Evolutionary conservation across 1,139 yeast genomes (phyloP).

Genomic region (Nakaseomyces glabratus): DNA sequence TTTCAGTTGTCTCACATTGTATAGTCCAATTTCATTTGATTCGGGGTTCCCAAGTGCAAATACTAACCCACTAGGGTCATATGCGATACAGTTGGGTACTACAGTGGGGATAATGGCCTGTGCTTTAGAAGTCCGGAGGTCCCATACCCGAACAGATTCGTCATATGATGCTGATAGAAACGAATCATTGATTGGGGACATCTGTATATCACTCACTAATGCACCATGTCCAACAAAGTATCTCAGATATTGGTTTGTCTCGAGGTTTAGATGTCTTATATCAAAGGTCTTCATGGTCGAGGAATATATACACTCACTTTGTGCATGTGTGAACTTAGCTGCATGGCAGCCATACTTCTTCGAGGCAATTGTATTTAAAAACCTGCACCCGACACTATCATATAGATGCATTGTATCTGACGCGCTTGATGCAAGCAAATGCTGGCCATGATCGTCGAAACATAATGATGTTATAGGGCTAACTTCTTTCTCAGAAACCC

Average conservation of each 20-base stretch:
- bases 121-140: constrained; percentile 51
- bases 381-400: constrained; percentile 61
- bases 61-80: constrained; percentile 77
- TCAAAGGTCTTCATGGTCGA: constrained; percentile 73
- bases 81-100: constrained; percentile 51
- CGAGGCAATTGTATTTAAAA: constrained; percentile 57
- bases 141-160: constrained; percentile 82
- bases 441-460: constrained; percentile 81
- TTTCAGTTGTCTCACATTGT: constrained; percentile 51
- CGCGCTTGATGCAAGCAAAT: constrained; percentile 64
- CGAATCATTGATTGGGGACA: constrained; percentile 62
- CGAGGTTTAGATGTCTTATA: constrained; percentile 63
- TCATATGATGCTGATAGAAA: constrained; percentile 68
- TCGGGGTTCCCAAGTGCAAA: constrained; percentile 59
- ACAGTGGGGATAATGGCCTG: constrained; percentile 56
- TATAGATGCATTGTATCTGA: constrained; percentile 81
- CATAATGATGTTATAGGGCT: constrained; percentile 70
- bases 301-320: constrained; percentile 68
- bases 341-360: constrained; percentile 89
- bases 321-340: constrained; percentile 75
- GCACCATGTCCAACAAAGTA: constrained; percentile 83
- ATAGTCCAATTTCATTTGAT: constrained; percentile 45
- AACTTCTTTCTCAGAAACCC: constrained; percentile 45
- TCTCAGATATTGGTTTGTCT: constrained; percentile 69
- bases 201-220: constrained; percentile 61